A percentile compares a stretch with the other conserved stretches of the same genome.
Evolutionary conservation across 805 yeast genomes (phyloP).

Genomic region (Nakazawaea wyomingensis): DNA sequence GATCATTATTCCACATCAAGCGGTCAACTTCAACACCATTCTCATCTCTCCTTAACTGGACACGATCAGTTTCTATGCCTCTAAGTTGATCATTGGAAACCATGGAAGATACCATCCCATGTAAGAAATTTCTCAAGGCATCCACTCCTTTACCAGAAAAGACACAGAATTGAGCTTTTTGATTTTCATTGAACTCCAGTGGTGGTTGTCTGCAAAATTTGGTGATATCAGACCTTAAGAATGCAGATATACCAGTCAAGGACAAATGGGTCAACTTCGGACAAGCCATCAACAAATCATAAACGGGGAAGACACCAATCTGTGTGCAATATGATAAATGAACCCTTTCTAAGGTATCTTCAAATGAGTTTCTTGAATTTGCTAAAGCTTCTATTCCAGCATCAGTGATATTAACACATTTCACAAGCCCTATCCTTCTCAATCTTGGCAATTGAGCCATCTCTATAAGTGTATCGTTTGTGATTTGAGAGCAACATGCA

Average conservation of each 20-base stretch:
- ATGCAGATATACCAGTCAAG: conserved; percentile 87
- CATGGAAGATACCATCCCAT: conserved; percentile 21
- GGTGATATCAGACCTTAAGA: conserved; percentile 79
- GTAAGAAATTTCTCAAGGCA: conserved; percentile 66
- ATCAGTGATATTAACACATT: conserved; percentile 84
- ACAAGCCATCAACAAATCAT: conserved; percentile 67
- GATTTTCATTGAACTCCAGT: conserved; percentile 82
- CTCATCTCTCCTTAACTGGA: conserved; percentile 9
- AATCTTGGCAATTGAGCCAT: conserved; percentile 72
- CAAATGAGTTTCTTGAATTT: conserved; percentile 56
- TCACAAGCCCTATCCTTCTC: conserved; percentile 89
- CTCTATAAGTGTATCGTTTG: conserved; percentile 76
- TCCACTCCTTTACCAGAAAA: conserved; percentile 88
- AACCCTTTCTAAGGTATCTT: conserved; percentile 84
- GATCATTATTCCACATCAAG: conserved; percentile 3
- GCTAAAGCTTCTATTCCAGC: conserved; percentile 69
- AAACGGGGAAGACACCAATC: conserved; percentile 73
- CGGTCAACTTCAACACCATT: conserved; percentile 6
- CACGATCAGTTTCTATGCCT: conserved; percentile 2
- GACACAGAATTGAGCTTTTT: conserved; percentile 83
- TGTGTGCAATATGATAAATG: conserved; percentile 89
- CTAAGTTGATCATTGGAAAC: conserved; percentile 4
- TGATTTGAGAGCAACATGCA: conserved; percentile 88
- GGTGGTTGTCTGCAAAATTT: conserved; percentile 91
- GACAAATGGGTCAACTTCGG: conserved; percentile 87